Conservation (phyloP, 495 filamentous ascomycete genomes). For the Penicillium fimorum region DNA sequence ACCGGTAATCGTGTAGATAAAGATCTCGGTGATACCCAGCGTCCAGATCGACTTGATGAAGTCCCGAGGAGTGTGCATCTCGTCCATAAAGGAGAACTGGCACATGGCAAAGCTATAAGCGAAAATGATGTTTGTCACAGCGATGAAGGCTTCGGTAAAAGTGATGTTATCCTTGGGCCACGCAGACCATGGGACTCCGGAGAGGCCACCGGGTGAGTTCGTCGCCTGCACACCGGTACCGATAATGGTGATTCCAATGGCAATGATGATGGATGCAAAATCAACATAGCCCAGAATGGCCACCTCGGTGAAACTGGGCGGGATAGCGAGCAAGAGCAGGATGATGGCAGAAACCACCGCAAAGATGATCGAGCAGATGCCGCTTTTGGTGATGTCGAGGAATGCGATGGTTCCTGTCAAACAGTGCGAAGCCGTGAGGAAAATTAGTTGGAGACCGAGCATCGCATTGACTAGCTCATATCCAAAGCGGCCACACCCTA, state of each 20-base stretch:
- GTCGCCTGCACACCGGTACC: constrained; percentile 51
- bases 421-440: constrained; percentile 70
- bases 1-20: constrained; percentile 67
- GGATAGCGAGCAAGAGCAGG: constrained; percentile 59
- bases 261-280: constrained; percentile 61
- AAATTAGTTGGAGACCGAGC: constrained; percentile 61
- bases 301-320: constrained; percentile 51
- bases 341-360: constrained; percentile 60
- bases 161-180: constrained; percentile 33
- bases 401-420: constrained; percentile 70
- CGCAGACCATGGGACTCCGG: constrained; percentile 38
- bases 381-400: constrained; percentile 58
- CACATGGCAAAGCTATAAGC: constrained; percentile 63
- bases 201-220: constrained; percentile 33
- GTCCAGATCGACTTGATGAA: constrained; percentile 60
- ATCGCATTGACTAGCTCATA: constrained; percentile 61
- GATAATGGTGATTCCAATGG: constrained; percentile 69
- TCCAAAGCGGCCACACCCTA: constrained; percentile 52
- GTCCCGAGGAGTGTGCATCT: constrained; percentile 67
- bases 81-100: constrained; percentile 71
- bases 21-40: constrained; percentile 59
- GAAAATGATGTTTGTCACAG: constrained; percentile 69
- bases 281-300: constrained; percentile 62
- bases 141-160: constrained; percentile 50
- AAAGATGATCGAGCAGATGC: constrained; percentile 62